Base-by-base conservation (phyloP, 768 basidiomycete species). In the Suillus discolor region DNA sequence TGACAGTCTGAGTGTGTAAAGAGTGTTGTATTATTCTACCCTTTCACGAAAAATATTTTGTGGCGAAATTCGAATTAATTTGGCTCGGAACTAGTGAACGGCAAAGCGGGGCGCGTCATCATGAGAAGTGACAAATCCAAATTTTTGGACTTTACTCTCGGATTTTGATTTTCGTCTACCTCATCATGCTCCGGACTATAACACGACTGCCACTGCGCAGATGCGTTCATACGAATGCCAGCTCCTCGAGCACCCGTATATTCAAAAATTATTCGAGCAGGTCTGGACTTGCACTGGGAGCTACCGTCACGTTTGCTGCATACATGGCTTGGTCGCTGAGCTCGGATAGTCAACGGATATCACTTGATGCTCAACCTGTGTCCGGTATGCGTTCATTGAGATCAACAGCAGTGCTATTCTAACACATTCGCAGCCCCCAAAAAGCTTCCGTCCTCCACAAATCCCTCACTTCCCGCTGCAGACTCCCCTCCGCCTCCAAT, bases 201-300 rank as follows among this genome's bases (percentile, higher is more conserved):
- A 77, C 85, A 70, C 85, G 82, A 78, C 77, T 84, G 62, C 80
- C 87, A 25, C 74, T 88, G 8, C 82, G 83, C 65, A 79, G 86
- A 72, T 80, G 81, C 62, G 53, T 89, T 20, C 85, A 89, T 69
- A 86, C 88, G 25, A 72, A 73, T 49, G 69, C 68, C 61, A 63
- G 72, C 7, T 61, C 68, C 16, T 71, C 73, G 42, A 76, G 62
- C 63, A 9, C 72, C 67, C 47, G 62, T 59, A 51, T 25, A 38
- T 71, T 73, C 68, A 6, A 68, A 55, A 74, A 72, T 62, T 57
- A 78, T 79, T 65, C 41, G 77, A 66, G 67, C 57, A 72, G 69
- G 38, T 64, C 74, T 13, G 69, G 72, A 65, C 70, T 81, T 66
- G 77, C 77, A 28, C 69, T 87, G 1, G 84, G 82, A 34, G 82